phyloP scores from a whole-genome alignment of 2,329 filamentous ascomycete genomes.

The Cadophora sp. region DNA sequence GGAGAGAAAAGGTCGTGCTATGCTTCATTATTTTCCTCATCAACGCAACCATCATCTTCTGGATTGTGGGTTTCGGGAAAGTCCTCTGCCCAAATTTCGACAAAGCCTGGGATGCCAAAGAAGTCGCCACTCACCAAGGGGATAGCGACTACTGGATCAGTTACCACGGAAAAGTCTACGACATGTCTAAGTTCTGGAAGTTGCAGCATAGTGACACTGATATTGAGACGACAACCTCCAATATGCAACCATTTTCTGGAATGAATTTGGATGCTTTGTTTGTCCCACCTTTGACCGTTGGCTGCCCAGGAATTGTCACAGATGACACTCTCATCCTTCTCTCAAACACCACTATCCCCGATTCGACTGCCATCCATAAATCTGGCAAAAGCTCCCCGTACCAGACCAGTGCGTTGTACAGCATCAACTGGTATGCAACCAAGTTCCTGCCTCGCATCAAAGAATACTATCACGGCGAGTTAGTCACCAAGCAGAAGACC shows the following conservation, averaged over 20 bases:
- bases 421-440: conserved; percentile 77
- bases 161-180: conserved; percentile 88
- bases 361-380: conserved; percentile 65
- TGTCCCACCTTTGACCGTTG: conserved; percentile 73
- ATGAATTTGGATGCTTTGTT: conserved; percentile 86
- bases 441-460: conserved; percentile 80
- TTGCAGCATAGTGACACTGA: conserved; percentile 79
- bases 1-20: conserved; percentile 92
- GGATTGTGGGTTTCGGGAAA: conserved; percentile 85
- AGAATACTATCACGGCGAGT: conserved; percentile 84
- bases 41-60: conserved; percentile 86
- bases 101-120: conserved; percentile 80
- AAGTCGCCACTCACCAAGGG: conserved; percentile 76
- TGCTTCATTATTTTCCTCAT: conserved; percentile 80
- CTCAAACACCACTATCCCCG: conserved; percentile 68
- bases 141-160: conserved; percentile 84
- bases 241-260: conserved; percentile 82
- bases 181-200: conserved; percentile 88
- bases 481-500: conserved; percentile 71
- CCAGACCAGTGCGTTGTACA: conserved; percentile 61
- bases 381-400: conserved; percentile 70
- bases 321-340: conserved; percentile 62
- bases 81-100: conserved; percentile 89
- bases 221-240: conserved; percentile 63
- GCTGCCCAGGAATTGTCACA: conserved; percentile 76